Evolutionary conservation across 2,329 filamentous ascomycete genomes (phyloP).

Genomic region (Pseudocercospora pini-densiflorae): DNA sequence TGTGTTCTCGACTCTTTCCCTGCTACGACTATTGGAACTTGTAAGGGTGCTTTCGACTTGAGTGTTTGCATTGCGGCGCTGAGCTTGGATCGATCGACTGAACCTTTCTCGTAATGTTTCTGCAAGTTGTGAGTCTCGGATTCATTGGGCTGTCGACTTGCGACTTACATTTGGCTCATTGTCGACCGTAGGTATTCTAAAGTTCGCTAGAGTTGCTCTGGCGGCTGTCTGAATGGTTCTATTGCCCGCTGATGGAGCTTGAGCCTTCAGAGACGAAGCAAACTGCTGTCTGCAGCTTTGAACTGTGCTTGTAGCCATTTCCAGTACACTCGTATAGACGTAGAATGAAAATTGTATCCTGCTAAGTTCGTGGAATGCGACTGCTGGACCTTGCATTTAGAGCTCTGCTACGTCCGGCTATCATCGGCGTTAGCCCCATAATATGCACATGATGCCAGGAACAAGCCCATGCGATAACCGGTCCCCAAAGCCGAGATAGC

Average conservation of each 20-base stretch:
- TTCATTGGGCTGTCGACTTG: not conserved
- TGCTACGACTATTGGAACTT: constrained; percentile 81
- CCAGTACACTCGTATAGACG: not conserved
- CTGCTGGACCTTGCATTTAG: constrained; percentile 4
- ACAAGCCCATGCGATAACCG: not conserved
- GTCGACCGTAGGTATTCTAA: constrained; percentile 82
- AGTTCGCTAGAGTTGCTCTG: constrained; percentile 71
- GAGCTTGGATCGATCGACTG: constrained; percentile 76
- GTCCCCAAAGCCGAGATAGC: not conserved
- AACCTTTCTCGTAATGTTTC: constrained; percentile 89
- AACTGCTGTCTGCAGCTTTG: constrained; percentile 16
- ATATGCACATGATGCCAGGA: constrained; percentile 2
- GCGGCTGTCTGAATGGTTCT: constrained; percentile 32
- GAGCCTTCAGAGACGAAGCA: constrained; percentile 17
- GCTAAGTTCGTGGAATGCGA: not conserved
- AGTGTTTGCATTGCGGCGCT: constrained; percentile 72
- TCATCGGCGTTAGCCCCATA: constrained; percentile 2
- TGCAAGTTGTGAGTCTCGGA: constrained; percentile 44
- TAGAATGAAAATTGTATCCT: not conserved
- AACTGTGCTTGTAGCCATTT: constrained; percentile 21
- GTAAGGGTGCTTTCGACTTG: constrained; percentile 70
- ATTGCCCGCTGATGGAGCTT: constrained; percentile 11
- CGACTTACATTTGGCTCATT: constrained; percentile 92
- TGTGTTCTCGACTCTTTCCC: constrained; percentile 69
- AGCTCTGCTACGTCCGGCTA: constrained; percentile 21